A percentile compares a stretch with the other conserved stretches of the same genome.
Evolutionary conservation across 805 yeast genomes (phyloP).

Genomic region (Metahyphopichia silvanorum): DNA sequence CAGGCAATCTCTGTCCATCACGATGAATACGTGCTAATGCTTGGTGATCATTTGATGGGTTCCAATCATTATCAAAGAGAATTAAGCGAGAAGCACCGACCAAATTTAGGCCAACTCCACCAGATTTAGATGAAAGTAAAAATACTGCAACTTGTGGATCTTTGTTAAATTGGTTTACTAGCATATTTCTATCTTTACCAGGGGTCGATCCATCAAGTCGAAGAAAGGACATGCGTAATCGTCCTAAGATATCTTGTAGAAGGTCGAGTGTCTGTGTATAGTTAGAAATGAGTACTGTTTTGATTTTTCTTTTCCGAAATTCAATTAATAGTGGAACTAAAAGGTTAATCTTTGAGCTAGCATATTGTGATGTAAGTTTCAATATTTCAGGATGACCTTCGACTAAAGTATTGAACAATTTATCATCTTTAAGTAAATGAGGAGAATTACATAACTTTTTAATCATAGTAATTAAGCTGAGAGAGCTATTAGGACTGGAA

Average conservation of each 20-base stretch:
- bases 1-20: conserved; percentile 83
- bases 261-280: conserved; percentile 85
- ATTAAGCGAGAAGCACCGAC: conserved; percentile 87
- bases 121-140: conserved; percentile 82
- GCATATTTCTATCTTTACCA: conserved; percentile 54
- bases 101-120: conserved; percentile 89
- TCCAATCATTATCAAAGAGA: conserved; percentile 94
- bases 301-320: conserved; percentile 51
- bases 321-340: conserved; percentile 55
- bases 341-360: conserved; percentile 65
- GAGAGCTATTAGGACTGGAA: conserved; percentile 39
- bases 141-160: conserved; percentile 53
- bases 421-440: conserved; percentile 51
- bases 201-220: conserved; percentile 88
- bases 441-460: conserved; percentile 87
- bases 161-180: conserved; percentile 69
- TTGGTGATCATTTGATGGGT: conserved; percentile 87
- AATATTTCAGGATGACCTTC: conserved; percentile 20
- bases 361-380: conserved; percentile 4
- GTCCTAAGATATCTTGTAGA: conserved; percentile 53
- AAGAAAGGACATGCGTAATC: conserved; percentile 47
- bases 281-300: conserved; percentile 82
- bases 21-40: conserved; percentile 95
- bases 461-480: conserved; percentile 68
- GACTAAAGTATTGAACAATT: conserved; percentile 24